These are phyloP conservation scores for Nadsonia fulvescens DNA, from an alignment of 805 yeast species.

Conservation along the genomic window DNA sequence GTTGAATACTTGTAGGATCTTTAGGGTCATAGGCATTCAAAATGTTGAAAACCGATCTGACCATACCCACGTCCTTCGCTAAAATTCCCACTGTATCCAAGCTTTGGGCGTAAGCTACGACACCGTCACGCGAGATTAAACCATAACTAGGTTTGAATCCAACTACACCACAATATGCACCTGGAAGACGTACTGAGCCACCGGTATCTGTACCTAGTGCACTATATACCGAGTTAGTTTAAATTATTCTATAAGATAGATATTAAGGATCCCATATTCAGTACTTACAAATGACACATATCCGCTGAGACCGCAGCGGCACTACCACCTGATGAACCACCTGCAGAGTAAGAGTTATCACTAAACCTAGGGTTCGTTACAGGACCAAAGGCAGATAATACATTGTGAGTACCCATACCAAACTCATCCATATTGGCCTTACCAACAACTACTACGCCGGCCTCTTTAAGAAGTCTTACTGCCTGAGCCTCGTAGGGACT, in stretches of 20 bases:
- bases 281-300: slow-evolving; percentile 47
- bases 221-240: no score
- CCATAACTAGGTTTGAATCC: slow-evolving; percentile 96
- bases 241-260: no score
- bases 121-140: slow-evolving; percentile 79
- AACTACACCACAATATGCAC: slow-evolving; percentile 61
- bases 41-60: slow-evolving; percentile 32
- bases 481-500: slow-evolving; percentile 80
- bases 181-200: slow-evolving; percentile 87
- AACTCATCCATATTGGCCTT: slow-evolving; percentile 91
- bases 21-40: slow-evolving; percentile 46
- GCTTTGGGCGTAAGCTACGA: slow-evolving; percentile 81
- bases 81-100: slow-evolving; percentile 87
- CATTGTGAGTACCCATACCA: slow-evolving; percentile 67
- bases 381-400: slow-evolving; percentile 18
- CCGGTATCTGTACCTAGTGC: slow-evolving; percentile 95
- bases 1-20: slow-evolving; percentile 51
- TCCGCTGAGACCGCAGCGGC: slow-evolving; percentile 80
- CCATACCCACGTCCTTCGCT: slow-evolving; percentile 27
- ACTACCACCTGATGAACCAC: slow-evolving; percentile 94
- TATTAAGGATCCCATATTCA: slow-evolving; percentile 1
- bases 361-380: slow-evolving; percentile 26
- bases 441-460: slow-evolving; percentile 42
- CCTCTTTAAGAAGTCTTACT: slow-evolving; percentile 29
- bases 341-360: slow-evolving; percentile 30